Conservation (phyloP, 1,284 basidiomycete species). For the Lentinula novae-zelandiae region DNA sequence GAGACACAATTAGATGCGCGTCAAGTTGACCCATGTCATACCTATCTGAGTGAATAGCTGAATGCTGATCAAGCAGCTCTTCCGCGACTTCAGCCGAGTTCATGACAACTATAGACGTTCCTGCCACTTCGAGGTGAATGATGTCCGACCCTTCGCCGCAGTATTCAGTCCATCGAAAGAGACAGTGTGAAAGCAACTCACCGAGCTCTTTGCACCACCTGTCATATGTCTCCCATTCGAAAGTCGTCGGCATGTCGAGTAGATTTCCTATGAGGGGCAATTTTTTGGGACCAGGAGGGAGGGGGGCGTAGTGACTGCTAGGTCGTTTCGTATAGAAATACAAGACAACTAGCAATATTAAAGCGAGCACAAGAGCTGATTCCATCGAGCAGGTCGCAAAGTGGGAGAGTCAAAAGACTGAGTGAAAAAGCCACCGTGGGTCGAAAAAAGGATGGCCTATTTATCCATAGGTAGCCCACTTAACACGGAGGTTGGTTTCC, state of each 20-base stretch:
- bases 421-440: not conserved
- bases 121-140: constrained; percentile 15
- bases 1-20: not conserved
- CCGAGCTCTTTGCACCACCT: constrained; percentile 13
- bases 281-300: constrained; percentile 15
- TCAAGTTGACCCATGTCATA: not conserved
- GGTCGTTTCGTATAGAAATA: constrained; percentile 6
- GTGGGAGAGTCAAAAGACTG: not conserved
- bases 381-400: not conserved
- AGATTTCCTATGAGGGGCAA: constrained; percentile 14
- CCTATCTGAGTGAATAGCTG: constrained; percentile 15
- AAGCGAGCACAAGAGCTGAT: not conserved
- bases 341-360: not conserved
- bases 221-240: constrained; percentile 16
- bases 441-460: not conserved
- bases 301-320: not conserved
- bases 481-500: not conserved
- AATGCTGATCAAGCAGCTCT: constrained; percentile 15
- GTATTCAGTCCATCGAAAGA: not conserved
- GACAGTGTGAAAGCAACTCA: not conserved
- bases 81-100: constrained; percentile 12
- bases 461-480: not conserved
- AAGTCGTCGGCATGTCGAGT: constrained; percentile 12
- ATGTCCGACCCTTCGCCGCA: constrained; percentile 12
- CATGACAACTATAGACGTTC: constrained; percentile 15